A percentile compares a stretch with the other conserved stretches of the same genome.
These are phyloP conservation scores for Lithospermum erythrorhizon DNA, from an alignment of 257 asterid species.

Conservation along the genomic window DNA sequence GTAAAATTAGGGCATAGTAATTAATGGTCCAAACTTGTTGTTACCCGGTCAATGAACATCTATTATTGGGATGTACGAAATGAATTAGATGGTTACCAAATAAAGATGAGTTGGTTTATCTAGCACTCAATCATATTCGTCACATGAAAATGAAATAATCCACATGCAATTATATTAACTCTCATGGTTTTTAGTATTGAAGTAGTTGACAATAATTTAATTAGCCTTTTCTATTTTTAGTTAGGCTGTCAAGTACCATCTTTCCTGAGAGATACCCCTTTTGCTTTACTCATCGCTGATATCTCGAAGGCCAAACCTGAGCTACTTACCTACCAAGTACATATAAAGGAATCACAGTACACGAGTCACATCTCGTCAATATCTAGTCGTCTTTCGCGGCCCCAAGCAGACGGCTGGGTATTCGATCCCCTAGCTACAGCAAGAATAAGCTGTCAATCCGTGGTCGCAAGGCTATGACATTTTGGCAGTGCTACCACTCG, in stretches of 20 bases:
- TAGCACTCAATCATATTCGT: not conserved
- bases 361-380: no score
- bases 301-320: not conserved
- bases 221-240: not conserved
- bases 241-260: not conserved
- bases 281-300: not conserved
- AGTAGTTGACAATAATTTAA: not conserved
- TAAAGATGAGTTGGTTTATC: not conserved
- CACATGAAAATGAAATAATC: not conserved
- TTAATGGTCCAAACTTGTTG: no score
- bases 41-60: no score
- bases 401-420: no score
- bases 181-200: not conserved
- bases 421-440: no score
- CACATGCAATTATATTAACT: not conserved
- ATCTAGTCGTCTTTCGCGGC: no score
- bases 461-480: no score
- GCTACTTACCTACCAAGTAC: not conserved
- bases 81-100: not conserved
- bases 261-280: not conserved
- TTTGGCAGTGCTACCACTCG: no score
- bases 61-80: no score
- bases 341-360: no score
- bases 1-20: no score
- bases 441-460: no score